A percentile compares a stretch with the other conserved stretches of the same genome.
Conservation (phyloP, 345 rosid species). For the Iberis pinnata region DNA sequence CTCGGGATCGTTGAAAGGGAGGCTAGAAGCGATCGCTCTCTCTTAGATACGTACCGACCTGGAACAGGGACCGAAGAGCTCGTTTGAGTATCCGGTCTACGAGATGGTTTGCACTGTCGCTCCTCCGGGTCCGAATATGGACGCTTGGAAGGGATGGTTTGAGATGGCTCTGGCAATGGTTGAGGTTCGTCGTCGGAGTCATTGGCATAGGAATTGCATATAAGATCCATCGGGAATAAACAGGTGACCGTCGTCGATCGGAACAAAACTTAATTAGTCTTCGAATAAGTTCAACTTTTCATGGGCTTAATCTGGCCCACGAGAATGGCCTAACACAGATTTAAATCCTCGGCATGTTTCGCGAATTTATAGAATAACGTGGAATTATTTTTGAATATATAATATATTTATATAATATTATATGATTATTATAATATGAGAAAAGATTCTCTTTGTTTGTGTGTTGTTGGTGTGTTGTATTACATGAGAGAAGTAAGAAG, state of each 20-base stretch:
- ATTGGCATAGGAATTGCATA: constrained; percentile 24
- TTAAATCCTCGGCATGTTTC: too few species aligned
- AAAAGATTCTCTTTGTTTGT: too few species aligned
- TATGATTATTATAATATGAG: too few species aligned
- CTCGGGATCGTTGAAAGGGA: constrained; percentile 11
- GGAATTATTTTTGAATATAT: too few species aligned
- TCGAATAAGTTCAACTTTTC: not conserved
- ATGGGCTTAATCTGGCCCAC: constrained; percentile 13
- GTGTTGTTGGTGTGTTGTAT: too few species aligned
- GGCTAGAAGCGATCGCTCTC: constrained; percentile 46
- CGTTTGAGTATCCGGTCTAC: constrained; percentile 14
- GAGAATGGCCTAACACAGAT: not conserved
- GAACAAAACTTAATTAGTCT: not conserved
- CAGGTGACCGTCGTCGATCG: too few species aligned
- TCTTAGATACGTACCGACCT: constrained; percentile 64
- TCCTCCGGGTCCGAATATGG: constrained; percentile 21
- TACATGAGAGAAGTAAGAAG: too few species aligned
- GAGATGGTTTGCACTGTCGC: not conserved
- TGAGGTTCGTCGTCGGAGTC: constrained; percentile 32
- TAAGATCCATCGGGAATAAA: constrained; percentile 30
- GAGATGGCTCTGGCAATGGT: not conserved
- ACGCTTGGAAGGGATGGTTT: constrained; percentile 17
- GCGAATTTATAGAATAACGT: too few species aligned
- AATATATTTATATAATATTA: too few species aligned
- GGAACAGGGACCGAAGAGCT: constrained; percentile 48